Percentiles rank a stretch among this genome's conserved stretches.
Evolutionary conservation across 1,139 yeast genomes (phyloP).

Genomic region (Magnusiomyces ingens): DNA sequence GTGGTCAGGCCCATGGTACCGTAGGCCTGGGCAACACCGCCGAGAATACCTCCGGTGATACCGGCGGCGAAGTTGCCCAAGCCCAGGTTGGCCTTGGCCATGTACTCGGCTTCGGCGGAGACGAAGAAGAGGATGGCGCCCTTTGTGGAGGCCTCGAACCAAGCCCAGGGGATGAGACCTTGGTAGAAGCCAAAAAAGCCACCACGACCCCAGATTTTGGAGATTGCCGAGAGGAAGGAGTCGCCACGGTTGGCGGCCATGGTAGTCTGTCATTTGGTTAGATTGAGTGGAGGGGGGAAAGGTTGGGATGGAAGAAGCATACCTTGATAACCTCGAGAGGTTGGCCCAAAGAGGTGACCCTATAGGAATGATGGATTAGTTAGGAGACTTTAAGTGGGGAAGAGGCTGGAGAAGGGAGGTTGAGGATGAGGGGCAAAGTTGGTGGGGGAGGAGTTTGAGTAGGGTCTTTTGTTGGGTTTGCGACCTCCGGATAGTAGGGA

Average conservation of each 20-base stretch:
- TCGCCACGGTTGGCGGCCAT: conserved; percentile 94
- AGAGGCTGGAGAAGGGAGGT: too few species aligned
- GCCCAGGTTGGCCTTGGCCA: conserved; percentile 52
- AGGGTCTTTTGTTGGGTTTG: background rate
- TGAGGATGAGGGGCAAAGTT: background rate
- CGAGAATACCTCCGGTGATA: conserved; percentile 89
- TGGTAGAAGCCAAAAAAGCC: conserved; percentile 89
- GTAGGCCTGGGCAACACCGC: conserved; percentile 95
- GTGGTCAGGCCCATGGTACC: conserved; percentile 97
- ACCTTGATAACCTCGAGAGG: conserved; percentile 86
- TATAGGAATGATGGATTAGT: conserved; percentile 9
- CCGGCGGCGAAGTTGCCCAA: conserved; percentile 72
- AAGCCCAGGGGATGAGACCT: conserved; percentile 98
- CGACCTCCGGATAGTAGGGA: too few species aligned
- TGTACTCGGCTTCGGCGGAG: conserved; percentile 84
- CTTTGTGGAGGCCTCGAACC: conserved; percentile 97
- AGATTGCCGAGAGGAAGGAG: conserved; percentile 60
- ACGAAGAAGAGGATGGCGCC: conserved; percentile 96
- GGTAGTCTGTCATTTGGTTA: conserved; percentile 47
- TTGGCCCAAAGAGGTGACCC: conserved; percentile 87
- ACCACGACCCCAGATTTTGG: conserved; percentile 86
- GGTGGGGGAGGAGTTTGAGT: background rate
- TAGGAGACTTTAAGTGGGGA: too few species aligned
- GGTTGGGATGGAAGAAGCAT: conserved; percentile 11
- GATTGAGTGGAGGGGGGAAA: background rate